Base-by-base conservation (phyloP, 371 early-diverging fungal genomes). In the Vairimorpha necatrix region DNA sequence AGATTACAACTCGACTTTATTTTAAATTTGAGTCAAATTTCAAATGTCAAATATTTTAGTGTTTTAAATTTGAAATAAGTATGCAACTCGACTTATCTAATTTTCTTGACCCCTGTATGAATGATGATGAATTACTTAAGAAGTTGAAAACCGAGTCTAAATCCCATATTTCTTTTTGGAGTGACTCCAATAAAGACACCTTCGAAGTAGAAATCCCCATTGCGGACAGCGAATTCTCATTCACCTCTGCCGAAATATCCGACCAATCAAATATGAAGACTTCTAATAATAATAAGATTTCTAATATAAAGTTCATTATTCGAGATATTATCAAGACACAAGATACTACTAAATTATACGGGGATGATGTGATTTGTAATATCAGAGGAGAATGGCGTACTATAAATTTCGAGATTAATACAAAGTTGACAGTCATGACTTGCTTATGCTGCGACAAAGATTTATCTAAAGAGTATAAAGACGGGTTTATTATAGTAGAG, bases 391-490 rank as follows among this genome's bases (percentile, higher is more conserved):
- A 72, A 53, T 72, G 73, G 73, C 18, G 48, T 18, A 39, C 58
- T 28, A 24, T 65, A 18, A 42, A 72, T 16, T 72, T 42, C 22
- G 65, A 38, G 20, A 54, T 65, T 28, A 72, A 72, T 38, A 50
- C 26, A 13, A 48, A 63, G 20, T 32, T 72, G 16, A 72, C 73
- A 22, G 73, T 72, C 7, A 28, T 65, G 22, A 47, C 26, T 0
- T 72, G 73, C n/a, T 53, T 72, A 20, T 72, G 73, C 14, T 72
- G 73, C 20, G 30, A 30, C 0, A 47, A 68, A 34, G 48, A 68
- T 16, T 38, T 68, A 9, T 0, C 13, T 20, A 68, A 47, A 50
- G 28, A 50, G 9, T 9, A 20, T 9, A 13, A 24, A 33, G 50
- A 47, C 7, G 26, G 32, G 14, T 36, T 34, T 22, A 63, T 72